Base-by-base conservation (phyloP, 2,329 filamentous ascomycete species). In the Laburnicola sp. region DNA sequence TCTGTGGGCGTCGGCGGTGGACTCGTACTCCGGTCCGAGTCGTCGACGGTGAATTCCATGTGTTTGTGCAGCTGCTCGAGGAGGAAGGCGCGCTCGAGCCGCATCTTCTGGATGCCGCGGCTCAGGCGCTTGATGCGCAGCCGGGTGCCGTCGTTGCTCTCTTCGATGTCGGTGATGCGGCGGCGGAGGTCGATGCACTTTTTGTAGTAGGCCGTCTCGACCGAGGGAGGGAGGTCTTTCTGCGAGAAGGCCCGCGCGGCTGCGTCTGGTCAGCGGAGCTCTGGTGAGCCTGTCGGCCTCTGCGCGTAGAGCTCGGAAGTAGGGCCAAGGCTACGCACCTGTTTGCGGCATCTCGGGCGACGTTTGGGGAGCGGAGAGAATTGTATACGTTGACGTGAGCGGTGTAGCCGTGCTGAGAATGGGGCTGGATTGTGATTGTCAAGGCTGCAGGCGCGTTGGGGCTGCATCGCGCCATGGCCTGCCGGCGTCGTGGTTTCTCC, bases 141-240 rank as follows among this genome's bases (percentile, higher is more conserved):
- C 47, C 90, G 85, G 40, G 90, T 87, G 50, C 88, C 83, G 64
- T 96, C 91, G 72, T 97, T 97, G 68, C 91, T 87, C 53, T 91
- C 86, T 72, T 97, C 92, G 64, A 97, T 90, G 72, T 97, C 92
- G 71, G 86, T 88, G 58, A 94, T 89, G 54, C 94, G 88, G 64
- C 90, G 88, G 76, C 95, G 95, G 22, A 99, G 83, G 64, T 95
- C 89, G 70, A 97, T 91, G 74, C 93, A 97, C 84, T 99, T 97
- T 59, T 90, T 85, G 66, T 94, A 91, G 76, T 97, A 99, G 44
- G 93, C 92, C 71, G 93, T 88, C 75, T 99, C 93, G 57, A 97
- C 91, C 11, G 91, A 96, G 11, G 94, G 93, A 21, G 93, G 91
- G 50, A 86, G 82, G 31, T 73, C 70, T 60, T 70, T 70, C 37